phyloP scores from a whole-genome alignment of 352 stramenopile species.

The Saprolegnia parasitica region DNA sequence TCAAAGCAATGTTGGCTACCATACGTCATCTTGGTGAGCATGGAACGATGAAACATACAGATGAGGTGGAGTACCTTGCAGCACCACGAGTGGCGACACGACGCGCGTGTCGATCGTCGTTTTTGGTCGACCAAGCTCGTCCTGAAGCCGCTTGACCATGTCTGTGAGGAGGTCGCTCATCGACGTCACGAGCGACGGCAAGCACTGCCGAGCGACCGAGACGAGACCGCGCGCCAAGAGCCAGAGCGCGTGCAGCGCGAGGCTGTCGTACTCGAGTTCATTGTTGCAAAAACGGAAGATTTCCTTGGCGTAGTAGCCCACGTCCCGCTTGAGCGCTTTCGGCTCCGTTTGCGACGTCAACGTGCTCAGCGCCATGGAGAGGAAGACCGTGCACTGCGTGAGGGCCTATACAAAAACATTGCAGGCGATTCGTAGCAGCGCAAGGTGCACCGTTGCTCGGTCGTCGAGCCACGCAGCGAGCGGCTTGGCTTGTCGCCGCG shows the following conservation, averaged over 20 bases:
- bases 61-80: slow-evolving; percentile 1
- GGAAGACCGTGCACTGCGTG: slow-evolving; percentile 6
- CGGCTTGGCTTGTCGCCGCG: not conserved
- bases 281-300: slow-evolving; percentile 17
- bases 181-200: not conserved
- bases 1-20: slow-evolving; percentile 22
- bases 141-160: not conserved
- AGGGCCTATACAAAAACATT: slow-evolving; percentile 8
- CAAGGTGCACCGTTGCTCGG: not conserved
- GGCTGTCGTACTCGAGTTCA: slow-evolving; percentile 1
- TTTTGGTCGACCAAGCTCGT: not conserved
- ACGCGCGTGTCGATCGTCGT: not conserved
- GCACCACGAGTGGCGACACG: not conserved
- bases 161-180: not conserved
- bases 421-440: not conserved
- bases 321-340: slow-evolving; percentile 17
- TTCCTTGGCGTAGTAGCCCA: slow-evolving; percentile 24
- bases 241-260: slow-evolving; percentile 19
- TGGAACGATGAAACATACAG: not conserved
- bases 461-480: slow-evolving; percentile 4
- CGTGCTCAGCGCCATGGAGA: slow-evolving; percentile 5
- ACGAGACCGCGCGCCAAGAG: not conserved
- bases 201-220: not conserved
- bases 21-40: not conserved
- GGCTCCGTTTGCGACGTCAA: slow-evolving; percentile 7